Evolutionary conservation across 306 rosid genomes (phyloP).

Genomic region (Pachyrhizus erosus): DNA sequence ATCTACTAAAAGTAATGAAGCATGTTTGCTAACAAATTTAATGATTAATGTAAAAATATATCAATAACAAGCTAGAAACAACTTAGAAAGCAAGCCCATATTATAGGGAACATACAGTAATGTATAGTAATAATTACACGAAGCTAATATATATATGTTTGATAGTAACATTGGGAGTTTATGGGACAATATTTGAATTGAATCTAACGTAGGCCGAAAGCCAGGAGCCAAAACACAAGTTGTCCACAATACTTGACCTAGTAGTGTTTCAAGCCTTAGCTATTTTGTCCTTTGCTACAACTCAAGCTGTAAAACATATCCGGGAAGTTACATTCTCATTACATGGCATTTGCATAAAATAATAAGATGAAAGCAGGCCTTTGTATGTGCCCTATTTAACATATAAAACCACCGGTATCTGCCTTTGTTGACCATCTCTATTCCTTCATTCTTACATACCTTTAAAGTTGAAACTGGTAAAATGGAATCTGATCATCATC

Average conservation of each 20-base stretch:
- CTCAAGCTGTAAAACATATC: slow-evolving; percentile 42
- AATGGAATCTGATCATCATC: slow-evolving; percentile 51
- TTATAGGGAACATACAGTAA: not conserved
- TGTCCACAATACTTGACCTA: slow-evolving; percentile 30
- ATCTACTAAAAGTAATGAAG: not conserved
- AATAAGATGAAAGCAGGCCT: slow-evolving; percentile 52
- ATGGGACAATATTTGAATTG: not conserved
- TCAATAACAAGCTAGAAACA: not conserved
- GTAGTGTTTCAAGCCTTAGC: slow-evolving; percentile 17
- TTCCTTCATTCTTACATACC: not conserved
- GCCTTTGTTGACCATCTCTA: slow-evolving; percentile 43
- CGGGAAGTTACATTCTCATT: slow-evolving; percentile 44
- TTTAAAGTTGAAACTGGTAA: slow-evolving; percentile 20
- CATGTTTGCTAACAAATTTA: not conserved
- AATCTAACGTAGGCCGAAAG: slow-evolving; percentile 25
- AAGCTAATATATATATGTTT: no score
- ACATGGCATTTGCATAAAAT: slow-evolving; percentile 39
- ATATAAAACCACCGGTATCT: slow-evolving; percentile 32
- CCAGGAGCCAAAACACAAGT: slow-evolving; percentile 30
- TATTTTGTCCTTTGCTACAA: slow-evolving; percentile 55
- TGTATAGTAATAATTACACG: no score
- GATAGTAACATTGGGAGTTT: slow-evolving; percentile 38
- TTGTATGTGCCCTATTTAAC: slow-evolving; percentile 10
- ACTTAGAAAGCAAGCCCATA: not conserved
- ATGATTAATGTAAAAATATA: not conserved